Conservation (phyloP, 2,329 filamentous ascomycete genomes). For the Colletotrichum sp. region DNA sequence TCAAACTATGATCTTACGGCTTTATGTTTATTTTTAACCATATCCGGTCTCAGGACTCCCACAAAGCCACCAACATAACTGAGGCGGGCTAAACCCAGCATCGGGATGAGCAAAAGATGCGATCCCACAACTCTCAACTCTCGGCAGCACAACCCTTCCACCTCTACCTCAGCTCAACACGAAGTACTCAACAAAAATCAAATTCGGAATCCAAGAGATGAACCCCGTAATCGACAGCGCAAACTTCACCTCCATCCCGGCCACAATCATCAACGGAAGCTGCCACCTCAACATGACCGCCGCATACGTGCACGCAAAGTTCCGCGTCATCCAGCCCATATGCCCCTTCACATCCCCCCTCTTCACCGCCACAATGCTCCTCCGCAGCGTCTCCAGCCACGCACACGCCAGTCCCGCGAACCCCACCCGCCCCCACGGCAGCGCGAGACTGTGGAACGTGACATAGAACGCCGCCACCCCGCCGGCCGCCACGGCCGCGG, state of each 20-base stretch:
- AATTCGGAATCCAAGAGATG: neutral
- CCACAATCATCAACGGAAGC: neutral
- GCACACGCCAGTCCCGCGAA: neutral
- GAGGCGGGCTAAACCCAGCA: neutral
- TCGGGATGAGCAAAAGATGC: neutral
- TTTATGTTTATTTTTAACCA: accelerated
- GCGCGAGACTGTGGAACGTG: neutral
- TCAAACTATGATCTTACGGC: neutral
- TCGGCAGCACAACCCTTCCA: neutral
- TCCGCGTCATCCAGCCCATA: neutral
- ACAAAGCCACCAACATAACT: neutral
- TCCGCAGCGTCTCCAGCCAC: neutral
- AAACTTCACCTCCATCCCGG: neutral
- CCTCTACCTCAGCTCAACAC: neutral
- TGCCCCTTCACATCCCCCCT: neutral
- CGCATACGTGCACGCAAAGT: neutral
- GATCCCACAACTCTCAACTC: neutral
- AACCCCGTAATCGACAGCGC: neutral
- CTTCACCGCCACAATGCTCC: neutral
- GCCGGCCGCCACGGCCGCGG: neutral
- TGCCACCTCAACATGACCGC: neutral
- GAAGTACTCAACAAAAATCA: neutral
- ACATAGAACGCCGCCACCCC: neutral
- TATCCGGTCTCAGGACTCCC: neutral
- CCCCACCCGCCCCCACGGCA: neutral